Conservation (phyloP, 2,329 filamentous ascomycete genomes). For the Stenocarpella maydis region DNA sequence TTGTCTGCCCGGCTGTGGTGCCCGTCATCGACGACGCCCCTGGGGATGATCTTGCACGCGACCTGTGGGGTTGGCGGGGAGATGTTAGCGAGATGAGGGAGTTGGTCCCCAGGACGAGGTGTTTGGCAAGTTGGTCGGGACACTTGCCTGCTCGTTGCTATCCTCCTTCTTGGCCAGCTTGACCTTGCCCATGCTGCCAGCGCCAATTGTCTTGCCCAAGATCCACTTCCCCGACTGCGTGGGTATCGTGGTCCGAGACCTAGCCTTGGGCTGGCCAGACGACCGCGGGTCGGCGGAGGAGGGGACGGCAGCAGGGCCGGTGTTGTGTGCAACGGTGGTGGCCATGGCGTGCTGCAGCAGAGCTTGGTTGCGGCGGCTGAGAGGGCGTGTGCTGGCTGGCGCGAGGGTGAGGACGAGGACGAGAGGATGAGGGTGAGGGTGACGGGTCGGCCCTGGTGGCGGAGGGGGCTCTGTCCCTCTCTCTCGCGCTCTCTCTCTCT, state of each 20-base stretch:
- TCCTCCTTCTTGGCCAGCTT: slow-evolving; percentile 93
- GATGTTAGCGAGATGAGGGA: slow-evolving; percentile 19
- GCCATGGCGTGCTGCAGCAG: slow-evolving; percentile 42
- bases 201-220: slow-evolving; percentile 94
- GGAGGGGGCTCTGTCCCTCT: slow-evolving; percentile 51
- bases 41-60: slow-evolving; percentile 95
- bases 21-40: slow-evolving; percentile 87
- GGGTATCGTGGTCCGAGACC: slow-evolving; percentile 82
- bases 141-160: slow-evolving; percentile 84
- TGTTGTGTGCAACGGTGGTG: slow-evolving; percentile 55
- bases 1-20: slow-evolving; percentile 75
- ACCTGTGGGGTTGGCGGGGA: slow-evolving; percentile 65
- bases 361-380: slow-evolving; percentile 40
- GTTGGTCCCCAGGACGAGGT: slow-evolving; percentile 9
- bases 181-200: slow-evolving; percentile 98
- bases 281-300: slow-evolving; percentile 58
- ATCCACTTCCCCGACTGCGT: slow-evolving; percentile 93
- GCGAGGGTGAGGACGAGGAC: slow-evolving; percentile 55
- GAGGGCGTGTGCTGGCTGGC: slow-evolving; percentile 56
- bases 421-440: slow-evolving; percentile 52
- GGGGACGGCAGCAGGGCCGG: slow-evolving; percentile 59
- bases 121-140: neutral
- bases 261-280: slow-evolving; percentile 57
- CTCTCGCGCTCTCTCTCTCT: slow-evolving; percentile 54
- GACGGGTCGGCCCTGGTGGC: slow-evolving; percentile 61